Conservation (phyloP, 257 asterid genomes). For the Solanum paucissectum region DNA sequence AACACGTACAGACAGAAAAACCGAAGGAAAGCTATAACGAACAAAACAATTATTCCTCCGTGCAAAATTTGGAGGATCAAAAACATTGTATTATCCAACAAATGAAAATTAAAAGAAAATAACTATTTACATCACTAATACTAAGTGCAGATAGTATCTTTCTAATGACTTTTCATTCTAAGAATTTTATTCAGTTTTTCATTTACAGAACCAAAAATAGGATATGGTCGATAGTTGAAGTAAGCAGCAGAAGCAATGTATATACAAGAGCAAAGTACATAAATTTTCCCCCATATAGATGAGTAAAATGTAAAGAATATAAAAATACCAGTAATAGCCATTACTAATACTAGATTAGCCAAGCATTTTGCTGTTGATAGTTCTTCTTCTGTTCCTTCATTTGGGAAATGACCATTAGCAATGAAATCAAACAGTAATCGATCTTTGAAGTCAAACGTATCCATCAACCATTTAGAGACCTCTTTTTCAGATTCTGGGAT, state of each 20-base stretch:
- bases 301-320: constrained; percentile 48
- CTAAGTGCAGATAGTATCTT: background rate
- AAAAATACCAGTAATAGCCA: constrained; percentile 39
- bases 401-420: constrained; percentile 45
- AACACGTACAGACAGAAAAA: background rate
- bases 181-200: background rate
- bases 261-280: constrained; percentile 47
- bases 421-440: constrained; percentile 50
- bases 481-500: constrained; percentile 46
- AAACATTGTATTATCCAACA: background rate
- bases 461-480: constrained; percentile 50
- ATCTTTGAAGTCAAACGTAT: constrained; percentile 55
- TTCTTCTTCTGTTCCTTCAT: constrained; percentile 43
- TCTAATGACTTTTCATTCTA: background rate
- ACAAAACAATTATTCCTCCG: background rate
- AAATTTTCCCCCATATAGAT: constrained; percentile 62
- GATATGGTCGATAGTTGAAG: constrained; percentile 45
- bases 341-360: constrained; percentile 34
- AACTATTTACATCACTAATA: background rate
- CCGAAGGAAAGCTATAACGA: background rate
- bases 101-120: background rate
- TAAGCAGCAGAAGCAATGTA: constrained; percentile 47
- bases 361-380: constrained; percentile 47
- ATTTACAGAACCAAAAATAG: constrained; percentile 7
- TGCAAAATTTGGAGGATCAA: background rate